Conservation (phyloP, 208 protist genomes). For the Trichomonas gallinae region DNA sequence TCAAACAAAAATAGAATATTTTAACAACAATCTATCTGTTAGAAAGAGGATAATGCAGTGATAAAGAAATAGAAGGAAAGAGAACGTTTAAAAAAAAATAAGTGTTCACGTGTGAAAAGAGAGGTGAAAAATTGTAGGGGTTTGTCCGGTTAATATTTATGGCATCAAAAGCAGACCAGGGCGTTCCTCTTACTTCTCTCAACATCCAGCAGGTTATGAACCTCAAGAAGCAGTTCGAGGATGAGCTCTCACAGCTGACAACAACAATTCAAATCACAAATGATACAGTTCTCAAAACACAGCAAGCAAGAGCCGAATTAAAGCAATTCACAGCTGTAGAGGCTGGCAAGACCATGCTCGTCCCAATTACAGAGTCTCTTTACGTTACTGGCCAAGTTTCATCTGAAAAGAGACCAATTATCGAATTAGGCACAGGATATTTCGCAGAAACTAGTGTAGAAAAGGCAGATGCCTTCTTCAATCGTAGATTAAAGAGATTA, state of each 20-base stretch:
- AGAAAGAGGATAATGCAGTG: too few relatives aligned
- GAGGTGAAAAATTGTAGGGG: too few relatives aligned
- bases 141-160: background rate
- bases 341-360: background rate
- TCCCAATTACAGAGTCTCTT: constrained; percentile 1
- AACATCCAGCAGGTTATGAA: background rate
- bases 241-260: background rate
- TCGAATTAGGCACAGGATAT: background rate
- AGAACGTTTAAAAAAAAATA: too few relatives aligned
- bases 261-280: background rate
- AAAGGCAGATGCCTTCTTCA: background rate
- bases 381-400: background rate
- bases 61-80: too few relatives aligned
- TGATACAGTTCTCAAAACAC: background rate
- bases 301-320: background rate
- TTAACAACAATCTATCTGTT: too few relatives aligned
- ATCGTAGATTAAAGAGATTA: background rate
- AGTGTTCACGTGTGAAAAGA: too few relatives aligned
- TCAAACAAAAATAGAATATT: too few relatives aligned
- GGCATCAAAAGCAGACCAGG: background rate
- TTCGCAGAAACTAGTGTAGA: background rate
- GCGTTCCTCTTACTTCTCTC: background rate
- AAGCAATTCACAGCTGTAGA: background rate
- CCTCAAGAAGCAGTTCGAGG: background rate
- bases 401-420: background rate